Conservation (phyloP, 345 rosid species). For the Salix exigua region DNA sequence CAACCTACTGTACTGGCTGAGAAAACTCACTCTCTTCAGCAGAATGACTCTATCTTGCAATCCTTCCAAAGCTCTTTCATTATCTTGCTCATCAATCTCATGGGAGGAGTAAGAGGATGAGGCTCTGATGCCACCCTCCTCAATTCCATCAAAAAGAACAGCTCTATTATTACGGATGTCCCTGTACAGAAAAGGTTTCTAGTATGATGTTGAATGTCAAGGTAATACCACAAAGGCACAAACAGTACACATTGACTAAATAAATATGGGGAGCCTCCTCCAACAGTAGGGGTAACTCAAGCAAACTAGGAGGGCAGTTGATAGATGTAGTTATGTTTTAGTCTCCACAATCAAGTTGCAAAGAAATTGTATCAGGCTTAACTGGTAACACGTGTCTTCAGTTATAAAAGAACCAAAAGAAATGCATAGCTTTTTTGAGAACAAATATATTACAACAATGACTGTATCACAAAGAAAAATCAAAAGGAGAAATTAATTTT, state of each 20-base stretch:
- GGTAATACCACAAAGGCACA: neutral
- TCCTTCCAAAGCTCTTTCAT: constrained; percentile 88
- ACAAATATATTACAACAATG: neutral
- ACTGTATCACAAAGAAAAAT: neutral
- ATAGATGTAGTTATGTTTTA: neutral
- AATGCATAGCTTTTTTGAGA: neutral
- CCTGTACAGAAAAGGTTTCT: constrained; percentile 35
- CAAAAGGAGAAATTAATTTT: neutral
- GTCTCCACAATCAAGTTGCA: neutral
- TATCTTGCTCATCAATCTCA: constrained; percentile 90
- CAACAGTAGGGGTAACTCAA: neutral
- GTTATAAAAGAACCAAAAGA: neutral
- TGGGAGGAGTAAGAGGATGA: constrained; percentile 73
- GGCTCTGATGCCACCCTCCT: constrained; percentile 95
- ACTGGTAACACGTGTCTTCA: neutral
- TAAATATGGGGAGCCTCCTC: neutral
- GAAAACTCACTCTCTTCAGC: constrained; percentile 71
- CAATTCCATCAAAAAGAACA: constrained; percentile 84
- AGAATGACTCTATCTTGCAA: constrained; percentile 85
- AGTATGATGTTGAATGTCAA: neutral
- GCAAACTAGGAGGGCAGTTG: neutral
- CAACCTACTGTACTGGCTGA: neutral
- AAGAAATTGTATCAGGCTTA: neutral
- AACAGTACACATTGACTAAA: neutral
- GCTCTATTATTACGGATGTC: constrained; percentile 64